A percentile compares a stretch with the other conserved stretches of the same genome.
Conservation (phyloP, 2,329 filamentous ascomycete genomes). For the Colletotrichum trifolii region DNA sequence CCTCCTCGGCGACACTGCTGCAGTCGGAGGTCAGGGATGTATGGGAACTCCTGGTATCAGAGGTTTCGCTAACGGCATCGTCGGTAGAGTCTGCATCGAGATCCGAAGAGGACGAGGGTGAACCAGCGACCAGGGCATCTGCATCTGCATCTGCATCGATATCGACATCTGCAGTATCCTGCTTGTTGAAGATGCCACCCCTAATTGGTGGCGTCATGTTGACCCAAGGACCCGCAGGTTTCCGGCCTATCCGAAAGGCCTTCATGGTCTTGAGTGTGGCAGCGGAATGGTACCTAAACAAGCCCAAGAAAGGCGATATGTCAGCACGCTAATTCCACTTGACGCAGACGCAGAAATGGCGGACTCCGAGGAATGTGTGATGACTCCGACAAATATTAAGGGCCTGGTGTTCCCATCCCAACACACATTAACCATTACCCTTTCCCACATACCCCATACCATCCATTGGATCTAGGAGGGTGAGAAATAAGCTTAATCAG, state of each 20-base stretch:
- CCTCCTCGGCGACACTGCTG: constrained; percentile 29
- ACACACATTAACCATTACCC: too few species aligned
- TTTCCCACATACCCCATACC: background rate
- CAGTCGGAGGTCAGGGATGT: constrained; percentile 37
- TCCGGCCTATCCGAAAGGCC: constrained; percentile 69
- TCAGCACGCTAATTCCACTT: constrained; percentile 42
- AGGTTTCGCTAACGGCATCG: constrained; percentile 31
- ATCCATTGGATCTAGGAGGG: background rate
- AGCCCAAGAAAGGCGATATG: constrained; percentile 50
- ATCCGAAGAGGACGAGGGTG: constrained; percentile 33
- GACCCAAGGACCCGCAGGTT: constrained; percentile 63
- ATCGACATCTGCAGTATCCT: constrained; percentile 29
- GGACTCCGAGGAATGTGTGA: constrained; percentile 13
- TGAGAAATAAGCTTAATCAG: constrained; percentile 33
- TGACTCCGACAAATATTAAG: constrained; percentile 27
- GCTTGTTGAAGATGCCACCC: constrained; percentile 54
- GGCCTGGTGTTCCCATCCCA: constrained; percentile 15
- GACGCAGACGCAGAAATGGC: constrained; percentile 15
- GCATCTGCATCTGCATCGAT: constrained; percentile 8
- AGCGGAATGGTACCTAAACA: constrained; percentile 66
- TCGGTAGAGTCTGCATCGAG: constrained; percentile 31
- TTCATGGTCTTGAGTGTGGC: constrained; percentile 67
- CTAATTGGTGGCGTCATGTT: constrained; percentile 71
- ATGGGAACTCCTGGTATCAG: constrained; percentile 31
- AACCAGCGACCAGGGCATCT: constrained; percentile 18